Percentiles rank a stretch among this genome's conserved stretches.
These are phyloP conservation scores for Dendrocalamus latiflorus DNA, from an alignment of 202 grass and related monocot species.

Conservation along the genomic window DNA sequence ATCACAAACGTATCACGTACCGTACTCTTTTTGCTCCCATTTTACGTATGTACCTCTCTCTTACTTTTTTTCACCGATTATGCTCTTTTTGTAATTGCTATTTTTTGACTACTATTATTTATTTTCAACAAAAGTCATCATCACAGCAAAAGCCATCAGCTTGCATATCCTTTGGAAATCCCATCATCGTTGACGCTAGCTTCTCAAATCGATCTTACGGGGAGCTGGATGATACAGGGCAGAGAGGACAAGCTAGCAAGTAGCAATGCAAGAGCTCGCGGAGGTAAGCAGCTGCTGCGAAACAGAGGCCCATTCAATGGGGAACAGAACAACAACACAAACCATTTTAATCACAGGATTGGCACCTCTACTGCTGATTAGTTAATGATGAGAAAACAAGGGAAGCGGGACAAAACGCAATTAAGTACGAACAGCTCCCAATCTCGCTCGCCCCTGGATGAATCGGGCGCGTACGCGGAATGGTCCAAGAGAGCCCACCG, in stretches of 20 bases:
- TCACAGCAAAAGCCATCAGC: no score
- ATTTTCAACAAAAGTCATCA: no score
- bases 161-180: neutral
- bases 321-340: neutral
- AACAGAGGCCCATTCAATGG: neutral
- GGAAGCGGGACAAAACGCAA: neutral
- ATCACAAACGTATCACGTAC: rapidly evolving
- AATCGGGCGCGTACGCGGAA: neutral
- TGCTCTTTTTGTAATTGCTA: no score
- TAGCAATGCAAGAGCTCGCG: neutral
- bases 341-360: neutral
- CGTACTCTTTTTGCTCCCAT: rapidly evolving
- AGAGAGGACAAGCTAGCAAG: no score
- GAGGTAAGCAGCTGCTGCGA: neutral
- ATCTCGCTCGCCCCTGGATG: neutral
- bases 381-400: neutral
- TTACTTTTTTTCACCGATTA: no score
- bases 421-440: neutral
- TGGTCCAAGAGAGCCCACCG: neutral
- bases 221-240: no score
- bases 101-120: no score
- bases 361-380: neutral
- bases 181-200: no score
- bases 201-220: no score
- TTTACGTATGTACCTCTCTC: no score